Base-by-base conservation (phyloP, 148 eudicot species). In the Oxyria digyna region DNA sequence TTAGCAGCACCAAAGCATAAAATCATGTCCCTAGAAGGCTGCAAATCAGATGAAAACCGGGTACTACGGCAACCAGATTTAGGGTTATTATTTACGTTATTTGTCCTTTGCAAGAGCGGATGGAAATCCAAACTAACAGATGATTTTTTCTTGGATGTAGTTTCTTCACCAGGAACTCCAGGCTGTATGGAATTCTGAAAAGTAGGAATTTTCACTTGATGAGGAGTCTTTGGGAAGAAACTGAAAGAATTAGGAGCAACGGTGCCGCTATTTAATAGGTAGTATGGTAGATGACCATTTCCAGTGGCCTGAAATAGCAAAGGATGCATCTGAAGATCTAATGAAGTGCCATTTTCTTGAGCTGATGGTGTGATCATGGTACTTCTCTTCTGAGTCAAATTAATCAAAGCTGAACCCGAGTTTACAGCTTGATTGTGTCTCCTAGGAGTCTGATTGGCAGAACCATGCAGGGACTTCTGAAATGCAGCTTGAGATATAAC, bases 291-390 rank as follows among this genome's bases (percentile, higher is more conserved):
- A 77, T 29, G 67, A 26, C 83, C 81, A 73, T 84, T 88, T 77
- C 84, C 87, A 69, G 87, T 77, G 45, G 85, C 72, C 73, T 83
- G 86, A 72, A 85, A 94, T 65, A 94, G 70, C 69, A 90, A 76
- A 78, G 99, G 99, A 78, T 90, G 98, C 97, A 94, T 85, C 76
- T 82, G 91, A 69, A 87, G 84, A 80, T 82, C 87, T 52, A 87
- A 55, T 1, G 77, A 83, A 8, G 74, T 23, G 6, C 74, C 85
- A 59, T 73, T 79, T 57, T 81, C 83, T 71, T 84, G 78, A 48
- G 67, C 62, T 69, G 20, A 65, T 72, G 64, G 42, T 74, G n/a
- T 69, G 70, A 63, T 75, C 71, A 67, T 72, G 50, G 54, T 74
- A 49, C 54, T 75, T 62, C 68, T 35, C 23, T 40, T 42, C 67